These are phyloP conservation scores for Batkoa obscura DNA, from an alignment of 371 early-diverging fungal genomes.

Conservation along the genomic window DNA sequence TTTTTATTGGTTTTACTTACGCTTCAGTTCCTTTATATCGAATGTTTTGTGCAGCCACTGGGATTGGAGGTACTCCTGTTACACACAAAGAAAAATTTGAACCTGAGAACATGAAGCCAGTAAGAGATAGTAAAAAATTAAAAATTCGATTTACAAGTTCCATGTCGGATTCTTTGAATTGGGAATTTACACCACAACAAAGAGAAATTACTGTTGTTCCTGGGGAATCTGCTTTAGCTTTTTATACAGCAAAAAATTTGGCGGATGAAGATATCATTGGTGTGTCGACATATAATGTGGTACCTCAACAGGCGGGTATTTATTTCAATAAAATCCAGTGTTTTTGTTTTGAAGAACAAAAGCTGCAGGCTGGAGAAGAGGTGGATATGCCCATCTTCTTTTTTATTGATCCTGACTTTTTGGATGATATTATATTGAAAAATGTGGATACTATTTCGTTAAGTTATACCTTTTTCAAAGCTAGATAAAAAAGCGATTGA, in stretches of 20 bases:
- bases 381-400: slow-evolving; percentile 99
- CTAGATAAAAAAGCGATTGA: slow-evolving; percentile 13
- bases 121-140: slow-evolving; percentile 37
- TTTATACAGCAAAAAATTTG: slow-evolving; percentile 86
- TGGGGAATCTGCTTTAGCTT: slow-evolving; percentile 92
- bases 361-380: slow-evolving; percentile 71
- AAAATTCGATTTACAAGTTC: slow-evolving; percentile 70
- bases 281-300: slow-evolving; percentile 92
- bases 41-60: slow-evolving; percentile 81
- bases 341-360: slow-evolving; percentile 98
- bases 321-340: slow-evolving; percentile 98
- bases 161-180: slow-evolving; percentile 60
- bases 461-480: slow-evolving; percentile 84
- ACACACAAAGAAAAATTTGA: slow-evolving; percentile 32
- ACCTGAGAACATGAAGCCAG: slow-evolving; percentile 35
- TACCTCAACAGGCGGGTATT: slow-evolving; percentile 76
- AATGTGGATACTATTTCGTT: slow-evolving; percentile 85
- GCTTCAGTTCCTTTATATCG: slow-evolving; percentile 94
- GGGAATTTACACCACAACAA: slow-evolving; percentile 83
- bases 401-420: slow-evolving; percentile 93
- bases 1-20: slow-evolving; percentile 75
- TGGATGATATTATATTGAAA: slow-evolving; percentile 86
- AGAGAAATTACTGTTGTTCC: slow-evolving; percentile 69
- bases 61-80: slow-evolving; percentile 71
- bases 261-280: slow-evolving; percentile 84